Evolutionary conservation across 108 stramenopile species (phyloP).

Genomic region (Nitzschia putrida): DNA sequence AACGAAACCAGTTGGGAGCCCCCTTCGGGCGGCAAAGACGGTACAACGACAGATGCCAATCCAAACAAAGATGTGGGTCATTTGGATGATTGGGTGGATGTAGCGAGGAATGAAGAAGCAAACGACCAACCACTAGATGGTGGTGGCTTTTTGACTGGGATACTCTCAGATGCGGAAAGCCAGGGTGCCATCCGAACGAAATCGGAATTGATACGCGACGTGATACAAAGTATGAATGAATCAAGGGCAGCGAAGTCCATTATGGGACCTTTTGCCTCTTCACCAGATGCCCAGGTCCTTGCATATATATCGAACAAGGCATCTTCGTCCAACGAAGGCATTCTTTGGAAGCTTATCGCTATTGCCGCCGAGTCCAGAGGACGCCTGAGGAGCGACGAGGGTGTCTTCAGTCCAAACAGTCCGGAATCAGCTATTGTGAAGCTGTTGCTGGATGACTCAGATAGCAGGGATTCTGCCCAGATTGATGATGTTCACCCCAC

Average conservation of each 20-base stretch:
- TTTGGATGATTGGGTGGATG: too few species aligned
- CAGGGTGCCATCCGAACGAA: background rate
- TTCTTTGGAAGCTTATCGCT: slow-evolving; percentile 72
- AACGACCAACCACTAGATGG: too few species aligned
- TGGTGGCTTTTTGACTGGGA: background rate
- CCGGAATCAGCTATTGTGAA: slow-evolving; percentile 73
- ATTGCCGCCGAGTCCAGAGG: slow-evolving; percentile 72
- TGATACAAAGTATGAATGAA: background rate
- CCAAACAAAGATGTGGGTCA: too few species aligned
- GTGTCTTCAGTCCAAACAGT: slow-evolving; percentile 39
- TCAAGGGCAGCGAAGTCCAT: slow-evolving; percentile 40
- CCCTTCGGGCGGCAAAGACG: background rate
- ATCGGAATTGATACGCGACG: too few species aligned
- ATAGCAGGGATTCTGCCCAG: background rate
- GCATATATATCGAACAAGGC: slow-evolving; percentile 51
- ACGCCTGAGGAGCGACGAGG: slow-evolving; percentile 66
- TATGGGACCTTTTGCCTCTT: slow-evolving; percentile 38
- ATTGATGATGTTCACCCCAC: too few species aligned
- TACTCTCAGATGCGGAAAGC: background rate
- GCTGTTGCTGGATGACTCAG: slow-evolving; percentile 46
- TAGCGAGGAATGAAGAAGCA: too few species aligned
- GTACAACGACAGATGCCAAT: too few species aligned
- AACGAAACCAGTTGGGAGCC: background rate
- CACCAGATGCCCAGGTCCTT: slow-evolving; percentile 40
- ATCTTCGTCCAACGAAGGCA: slow-evolving; percentile 24